These are phyloP conservation scores for Nitzschia sp. DNA, from an alignment of 108 stramenopile species.

Conservation along the genomic window DNA sequence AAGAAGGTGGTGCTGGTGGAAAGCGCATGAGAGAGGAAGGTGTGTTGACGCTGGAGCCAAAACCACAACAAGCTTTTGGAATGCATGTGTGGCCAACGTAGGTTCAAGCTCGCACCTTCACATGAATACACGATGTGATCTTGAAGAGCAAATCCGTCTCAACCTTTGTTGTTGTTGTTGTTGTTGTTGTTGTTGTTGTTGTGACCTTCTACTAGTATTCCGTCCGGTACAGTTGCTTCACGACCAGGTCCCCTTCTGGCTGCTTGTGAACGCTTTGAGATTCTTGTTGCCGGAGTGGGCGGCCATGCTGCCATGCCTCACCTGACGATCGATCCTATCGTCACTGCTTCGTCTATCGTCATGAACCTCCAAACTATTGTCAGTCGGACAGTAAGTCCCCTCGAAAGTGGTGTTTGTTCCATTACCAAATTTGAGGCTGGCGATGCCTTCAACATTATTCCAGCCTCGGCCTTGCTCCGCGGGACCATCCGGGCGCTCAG, in stretches of 20 bases:
- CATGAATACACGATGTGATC: no score
- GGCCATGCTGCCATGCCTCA: slow-evolving; percentile 96
- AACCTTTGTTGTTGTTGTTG: not conserved
- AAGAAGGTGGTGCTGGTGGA: slow-evolving; percentile 91
- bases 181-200: no score
- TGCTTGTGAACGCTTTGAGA: slow-evolving; percentile 79
- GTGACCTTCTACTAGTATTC: slow-evolving; percentile 47
- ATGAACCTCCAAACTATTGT: slow-evolving; percentile 87
- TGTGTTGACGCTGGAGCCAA: slow-evolving; percentile 50
- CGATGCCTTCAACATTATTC: slow-evolving; percentile 84
- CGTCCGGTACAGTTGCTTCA: slow-evolving; percentile 65
- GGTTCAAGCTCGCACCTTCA: no score
- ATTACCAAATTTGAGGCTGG: slow-evolving; percentile 73
- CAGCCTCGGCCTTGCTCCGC: slow-evolving; percentile 50
- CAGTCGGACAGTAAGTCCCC: slow-evolving; percentile 62
- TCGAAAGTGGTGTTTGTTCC: slow-evolving; percentile 76
- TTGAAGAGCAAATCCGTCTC: not conserved
- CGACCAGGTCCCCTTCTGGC: slow-evolving; percentile 84
- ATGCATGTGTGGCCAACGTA: slow-evolving; percentile 79
- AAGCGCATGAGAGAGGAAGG: slow-evolving; percentile 91
- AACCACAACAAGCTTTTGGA: slow-evolving; percentile 75
- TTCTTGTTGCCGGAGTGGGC: slow-evolving; percentile 81
- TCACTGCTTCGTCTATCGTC: slow-evolving; percentile 75
- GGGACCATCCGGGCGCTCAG: slow-evolving; percentile 90
- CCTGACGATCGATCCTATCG: slow-evolving; percentile 81